phyloP scores from a whole-genome alignment of 805 yeast species.

The Wickerhamiella musiphila region DNA sequence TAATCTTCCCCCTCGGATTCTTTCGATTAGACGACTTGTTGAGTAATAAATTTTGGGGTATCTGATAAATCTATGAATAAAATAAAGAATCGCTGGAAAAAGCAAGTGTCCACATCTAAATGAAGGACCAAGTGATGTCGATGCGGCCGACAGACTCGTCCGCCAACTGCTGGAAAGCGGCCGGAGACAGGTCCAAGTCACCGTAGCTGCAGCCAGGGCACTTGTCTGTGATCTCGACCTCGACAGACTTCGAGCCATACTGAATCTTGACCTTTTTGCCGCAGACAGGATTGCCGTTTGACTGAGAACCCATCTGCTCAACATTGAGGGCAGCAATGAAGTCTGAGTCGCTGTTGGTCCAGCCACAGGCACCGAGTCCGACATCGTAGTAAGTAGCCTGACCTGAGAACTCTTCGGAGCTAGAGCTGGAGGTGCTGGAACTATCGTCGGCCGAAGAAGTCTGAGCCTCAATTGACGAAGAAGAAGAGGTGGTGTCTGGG shows the following conservation, averaged over 20 bases:
- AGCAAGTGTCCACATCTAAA: not conserved
- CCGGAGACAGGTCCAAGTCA: conserved; percentile 43
- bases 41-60: too few relatives aligned
- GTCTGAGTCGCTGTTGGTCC: conserved; percentile 29
- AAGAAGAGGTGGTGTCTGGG: conserved; percentile 6
- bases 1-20: too few relatives aligned
- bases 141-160: conserved; percentile 36
- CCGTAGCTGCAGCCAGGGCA: conserved; percentile 36
- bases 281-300: conserved; percentile 32
- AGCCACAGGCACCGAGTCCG: conserved; percentile 41
- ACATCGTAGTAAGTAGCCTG: conserved; percentile 23
- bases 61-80: not conserved
- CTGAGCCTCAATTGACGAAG: conserved; percentile 8
- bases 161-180: conserved; percentile 37
- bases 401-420: conserved; percentile 18
- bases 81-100: not conserved
- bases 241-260: conserved; percentile 34
- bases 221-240: conserved; percentile 39
- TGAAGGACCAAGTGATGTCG: conserved; percentile 32
- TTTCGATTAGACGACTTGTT: too few relatives aligned
- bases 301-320: conserved; percentile 24
- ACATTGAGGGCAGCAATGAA: conserved; percentile 35
- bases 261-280: conserved; percentile 33
- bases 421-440: conserved; percentile 8
- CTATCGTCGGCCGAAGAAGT: conserved; percentile 6